Base-by-base conservation (phyloP, 2,329 filamentous ascomycete species). In the Cytospora paraplurivora region DNA sequence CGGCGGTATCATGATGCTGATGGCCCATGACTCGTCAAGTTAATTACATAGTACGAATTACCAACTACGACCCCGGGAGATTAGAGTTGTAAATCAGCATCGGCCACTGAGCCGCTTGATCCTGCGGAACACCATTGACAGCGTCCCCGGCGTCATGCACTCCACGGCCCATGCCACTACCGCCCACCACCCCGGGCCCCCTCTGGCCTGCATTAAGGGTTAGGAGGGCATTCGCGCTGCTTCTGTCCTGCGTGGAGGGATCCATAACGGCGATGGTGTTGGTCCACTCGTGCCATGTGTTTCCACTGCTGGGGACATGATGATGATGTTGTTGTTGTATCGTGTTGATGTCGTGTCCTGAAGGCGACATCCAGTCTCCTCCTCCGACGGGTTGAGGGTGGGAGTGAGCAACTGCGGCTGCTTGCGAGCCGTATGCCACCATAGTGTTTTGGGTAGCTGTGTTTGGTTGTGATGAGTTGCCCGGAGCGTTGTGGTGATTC, bases 211-310 rank as follows among this genome's bases (percentile, higher is more conserved):
- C 73, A 3, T 79, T 81, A 4, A 84, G 73, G 1, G 77, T 80
- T 66, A 85, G 72, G 13, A 84, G 72, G 15, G 81, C 77, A 53
- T 76, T 80, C 34, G 81, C 81, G 64, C 79, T 80, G 70, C 80
- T 83, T 32, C 79, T 76, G 52, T 82, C 80, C 63, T 82, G 79
- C 38, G 72, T 79, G 3, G 64, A 58, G 0, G 61, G 53, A 67
- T 82, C 79, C 38, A 79, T 76, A 34, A 85, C 79, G 58, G 81
- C 80, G 0, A 79, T 76, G 59, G 81, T 80, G 0, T 78, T 76
- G 10, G 81, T 80, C 83, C 83, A 85, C 71, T 84, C 80, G 17
- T 82, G 77, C 82, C 82, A 85, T 0, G 80, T 76, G 65, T 80
- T 84, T 8, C 75, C 76, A 4, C 73, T 67, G 54, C 64, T 64